phyloP scores from a whole-genome alignment of 805 yeast species.

The Saturnispora saitoi region DNA sequence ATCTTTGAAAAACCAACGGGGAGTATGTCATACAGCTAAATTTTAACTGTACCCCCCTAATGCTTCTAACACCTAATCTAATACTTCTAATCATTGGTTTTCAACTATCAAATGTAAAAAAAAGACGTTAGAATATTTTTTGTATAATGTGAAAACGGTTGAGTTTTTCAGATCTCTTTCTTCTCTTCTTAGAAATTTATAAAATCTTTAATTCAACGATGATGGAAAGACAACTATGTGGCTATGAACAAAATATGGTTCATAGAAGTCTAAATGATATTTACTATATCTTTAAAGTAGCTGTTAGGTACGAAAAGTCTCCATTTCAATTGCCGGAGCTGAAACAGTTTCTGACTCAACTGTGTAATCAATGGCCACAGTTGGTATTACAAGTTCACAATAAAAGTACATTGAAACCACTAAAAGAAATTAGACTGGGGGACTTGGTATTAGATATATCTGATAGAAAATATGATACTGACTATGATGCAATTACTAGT shows the following conservation, averaged over 20 bases:
- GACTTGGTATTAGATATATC: not conserved
- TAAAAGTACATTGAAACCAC: not conserved
- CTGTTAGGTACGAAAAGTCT: constrained; percentile 3
- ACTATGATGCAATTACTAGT: not conserved
- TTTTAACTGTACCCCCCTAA: not conserved
- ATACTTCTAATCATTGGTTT: not conserved
- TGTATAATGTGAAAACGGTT: not conserved
- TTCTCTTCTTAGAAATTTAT: not conserved
- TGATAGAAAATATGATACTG: not conserved
- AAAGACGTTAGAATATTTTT: not conserved
- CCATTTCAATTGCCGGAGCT: not conserved
- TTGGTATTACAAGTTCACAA: constrained; percentile 9
- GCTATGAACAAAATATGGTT: constrained; percentile 5
- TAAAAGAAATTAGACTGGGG: not conserved
- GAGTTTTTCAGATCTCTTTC: not conserved
- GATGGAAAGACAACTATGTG: constrained; percentile 6
- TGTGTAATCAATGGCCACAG: constrained; percentile 9
- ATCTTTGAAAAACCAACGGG: not conserved
- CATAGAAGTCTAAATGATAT: not conserved
- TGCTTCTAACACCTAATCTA: not conserved
- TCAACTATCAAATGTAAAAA: not conserved
- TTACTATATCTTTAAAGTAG: constrained; percentile 9
- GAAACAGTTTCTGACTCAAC: not conserved
- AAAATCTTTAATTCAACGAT: not conserved
- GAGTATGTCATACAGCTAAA: not conserved